A percentile compares a stretch with the other conserved stretches of the same genome.
Evolutionary conservation across 495 filamentous ascomycete species (phyloP).

Genomic region (Aspergillus ostianus): DNA sequence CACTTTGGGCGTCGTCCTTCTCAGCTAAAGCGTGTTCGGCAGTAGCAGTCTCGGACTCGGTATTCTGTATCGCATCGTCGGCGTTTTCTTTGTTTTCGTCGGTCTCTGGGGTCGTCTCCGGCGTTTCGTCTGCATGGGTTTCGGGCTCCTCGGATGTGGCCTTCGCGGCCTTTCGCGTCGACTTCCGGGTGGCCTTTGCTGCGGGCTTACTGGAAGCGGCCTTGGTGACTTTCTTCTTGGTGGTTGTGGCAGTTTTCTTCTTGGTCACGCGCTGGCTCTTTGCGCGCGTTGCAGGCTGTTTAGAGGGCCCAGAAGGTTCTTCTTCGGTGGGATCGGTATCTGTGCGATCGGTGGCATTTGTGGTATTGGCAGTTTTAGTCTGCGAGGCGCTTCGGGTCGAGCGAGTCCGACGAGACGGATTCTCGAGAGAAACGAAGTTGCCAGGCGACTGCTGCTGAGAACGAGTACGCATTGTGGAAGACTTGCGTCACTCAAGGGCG

Average conservation of each 20-base stretch:
- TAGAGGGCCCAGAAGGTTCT: conserved; percentile 8
- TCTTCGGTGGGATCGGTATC: background rate
- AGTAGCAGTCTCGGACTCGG: background rate
- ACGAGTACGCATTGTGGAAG: conserved; percentile 26
- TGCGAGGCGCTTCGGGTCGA: conserved; percentile 19
- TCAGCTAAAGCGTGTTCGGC: background rate
- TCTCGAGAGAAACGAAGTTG: conserved; percentile 23
- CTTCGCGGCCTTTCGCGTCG: conserved; percentile 1
- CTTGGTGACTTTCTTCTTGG: conserved; percentile 12
- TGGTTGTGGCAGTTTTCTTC: conserved; percentile 1
- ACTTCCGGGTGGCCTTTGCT: conserved; percentile 8
- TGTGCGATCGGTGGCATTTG: background rate
- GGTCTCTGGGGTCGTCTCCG: background rate
- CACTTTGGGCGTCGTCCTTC: background rate
- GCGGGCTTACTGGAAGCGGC: conserved; percentile 9
- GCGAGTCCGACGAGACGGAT: conserved; percentile 18
- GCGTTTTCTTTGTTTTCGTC: background rate
- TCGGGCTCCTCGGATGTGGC: background rate
- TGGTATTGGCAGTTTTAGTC: conserved; percentile 1
- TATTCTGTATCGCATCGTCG: background rate
- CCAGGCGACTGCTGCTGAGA: conserved; percentile 27
- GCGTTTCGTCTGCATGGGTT: background rate
- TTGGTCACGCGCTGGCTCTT: conserved; percentile 18
- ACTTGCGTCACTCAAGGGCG: background rate
- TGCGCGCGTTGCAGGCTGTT: conserved; percentile 15